A percentile compares a stretch with the other conserved stretches of the same genome.
These are phyloP conservation scores for Abrus pulchellus DNA, from an alignment of 306 rosid genomes.

Conservation along the genomic window DNA sequence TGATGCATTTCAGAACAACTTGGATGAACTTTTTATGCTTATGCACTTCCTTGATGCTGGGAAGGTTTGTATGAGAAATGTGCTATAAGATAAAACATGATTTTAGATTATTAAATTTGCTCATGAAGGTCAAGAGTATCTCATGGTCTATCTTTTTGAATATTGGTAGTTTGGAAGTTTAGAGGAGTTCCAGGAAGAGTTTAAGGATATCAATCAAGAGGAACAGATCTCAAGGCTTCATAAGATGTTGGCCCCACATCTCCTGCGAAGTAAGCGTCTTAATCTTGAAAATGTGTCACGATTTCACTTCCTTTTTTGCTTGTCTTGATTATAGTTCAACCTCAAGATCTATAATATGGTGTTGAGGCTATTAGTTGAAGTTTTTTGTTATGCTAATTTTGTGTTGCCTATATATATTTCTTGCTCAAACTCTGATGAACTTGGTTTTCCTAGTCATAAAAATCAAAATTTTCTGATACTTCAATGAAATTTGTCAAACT, in stretches of 20 bases:
- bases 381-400: conserved; percentile 22
- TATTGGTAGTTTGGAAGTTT: conserved; percentile 88
- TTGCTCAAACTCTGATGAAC: conserved; percentile 2
- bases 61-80: conserved; percentile 75
- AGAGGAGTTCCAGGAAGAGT: conserved; percentile 99
- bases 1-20: conserved; percentile 82
- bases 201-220: conserved; percentile 97
- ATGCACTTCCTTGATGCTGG: conserved; percentile 99
- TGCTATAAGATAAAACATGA: conserved; percentile 34
- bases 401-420: conserved; percentile 21
- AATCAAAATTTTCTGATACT: conserved; percentile 6
- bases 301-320: conserved; percentile 27
- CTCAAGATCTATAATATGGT: conserved; percentile 25
- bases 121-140: conserved; percentile 42
- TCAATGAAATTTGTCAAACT: conserved; percentile 29
- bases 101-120: conserved; percentile 40
- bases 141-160: conserved; percentile 36
- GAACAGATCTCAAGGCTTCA: conserved; percentile 97
- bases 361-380: conserved; percentile 21
- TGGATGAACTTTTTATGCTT: conserved; percentile 98
- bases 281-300: conserved; percentile 35
- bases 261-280: conserved; percentile 82
- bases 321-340: conserved; percentile 17
- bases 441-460: conserved; percentile 7
- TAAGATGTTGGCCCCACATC: conserved; percentile 98